phyloP scores from a whole-genome alignment of 2,329 filamentous ascomycete species.

The Pseudocercospora ulei region DNA sequence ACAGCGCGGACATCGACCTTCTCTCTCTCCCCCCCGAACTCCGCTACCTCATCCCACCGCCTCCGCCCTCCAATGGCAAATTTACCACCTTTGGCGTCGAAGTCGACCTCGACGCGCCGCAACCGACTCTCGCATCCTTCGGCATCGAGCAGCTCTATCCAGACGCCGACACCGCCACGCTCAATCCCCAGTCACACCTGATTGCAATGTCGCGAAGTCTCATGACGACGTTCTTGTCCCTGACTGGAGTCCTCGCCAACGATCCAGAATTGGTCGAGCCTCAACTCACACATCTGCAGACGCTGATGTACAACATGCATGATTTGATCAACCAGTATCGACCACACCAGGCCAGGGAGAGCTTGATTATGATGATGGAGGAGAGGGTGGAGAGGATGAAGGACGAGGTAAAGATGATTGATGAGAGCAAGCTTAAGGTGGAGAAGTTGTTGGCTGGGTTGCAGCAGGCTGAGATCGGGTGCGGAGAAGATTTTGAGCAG shows the following conservation, averaged over 20 bases:
- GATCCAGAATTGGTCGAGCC: slow-evolving; percentile 54
- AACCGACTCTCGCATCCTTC: slow-evolving; percentile 59
- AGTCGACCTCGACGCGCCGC: slow-evolving; percentile 52
- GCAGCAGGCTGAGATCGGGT: slow-evolving; percentile 24
- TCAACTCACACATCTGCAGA: slow-evolving; percentile 69
- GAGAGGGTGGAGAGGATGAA: slow-evolving; percentile 63
- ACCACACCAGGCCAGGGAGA: slow-evolving; percentile 84
- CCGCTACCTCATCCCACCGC: slow-evolving; percentile 68
- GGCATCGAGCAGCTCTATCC: slow-evolving; percentile 63
- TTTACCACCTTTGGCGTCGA: slow-evolving; percentile 66
- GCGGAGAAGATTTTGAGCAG: slow-evolving; percentile 2
- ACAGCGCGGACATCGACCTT: slow-evolving; percentile 25
- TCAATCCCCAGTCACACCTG: slow-evolving; percentile 45
- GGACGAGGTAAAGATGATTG: slow-evolving; percentile 61
- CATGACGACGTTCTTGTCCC: slow-evolving; percentile 78
- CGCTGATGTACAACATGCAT: slow-evolving; percentile 81
- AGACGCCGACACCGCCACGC: slow-evolving; percentile 35
- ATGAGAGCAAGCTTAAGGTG: slow-evolving; percentile 60
- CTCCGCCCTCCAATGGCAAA: slow-evolving; percentile 57
- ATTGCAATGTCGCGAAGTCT: slow-evolving; percentile 74
- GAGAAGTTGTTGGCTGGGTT: slow-evolving; percentile 62
- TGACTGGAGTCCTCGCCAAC: slow-evolving; percentile 61
- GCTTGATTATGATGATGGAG: slow-evolving; percentile 78
- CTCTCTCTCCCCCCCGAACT: slow-evolving; percentile 58
- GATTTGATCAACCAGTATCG: slow-evolving; percentile 90